phyloP scores from a whole-genome alignment of 768 basidiomycete genomes.

The Mycena leptocephala region DNA sequence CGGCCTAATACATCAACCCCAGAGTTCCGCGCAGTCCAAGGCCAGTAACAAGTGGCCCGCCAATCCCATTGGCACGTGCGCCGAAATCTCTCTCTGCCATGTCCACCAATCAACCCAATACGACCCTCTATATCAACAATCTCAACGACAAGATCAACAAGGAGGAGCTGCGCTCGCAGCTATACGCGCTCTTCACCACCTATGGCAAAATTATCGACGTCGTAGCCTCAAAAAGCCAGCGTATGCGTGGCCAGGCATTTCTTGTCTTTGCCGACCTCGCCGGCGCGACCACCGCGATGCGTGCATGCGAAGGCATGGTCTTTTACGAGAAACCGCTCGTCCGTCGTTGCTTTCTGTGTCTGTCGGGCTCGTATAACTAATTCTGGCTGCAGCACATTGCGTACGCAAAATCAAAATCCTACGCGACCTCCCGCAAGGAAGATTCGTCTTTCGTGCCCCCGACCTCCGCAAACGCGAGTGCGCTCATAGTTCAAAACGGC shows the following conservation, averaged over 20 bases:
- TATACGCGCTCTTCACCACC: slow-evolving; percentile 92
- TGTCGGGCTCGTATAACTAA: neutral
- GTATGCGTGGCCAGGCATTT: slow-evolving; percentile 96
- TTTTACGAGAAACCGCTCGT: slow-evolving; percentile 96
- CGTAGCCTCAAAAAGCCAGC: slow-evolving; percentile 87
- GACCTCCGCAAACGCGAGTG: slow-evolving; percentile 73
- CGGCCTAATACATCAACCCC: too few relatives aligned
- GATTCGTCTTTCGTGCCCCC: slow-evolving; percentile 89
- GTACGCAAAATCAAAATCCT: slow-evolving; percentile 93
- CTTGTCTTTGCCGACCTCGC: slow-evolving; percentile 95
- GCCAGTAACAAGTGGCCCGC: neutral
- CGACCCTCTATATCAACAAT: slow-evolving; percentile 93
- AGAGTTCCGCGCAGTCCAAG: too few relatives aligned
- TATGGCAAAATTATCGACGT: slow-evolving; percentile 96
- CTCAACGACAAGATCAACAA: slow-evolving; percentile 95
- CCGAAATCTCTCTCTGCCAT: slow-evolving; percentile 27
- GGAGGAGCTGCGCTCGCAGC: slow-evolving; percentile 86
- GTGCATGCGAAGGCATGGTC: slow-evolving; percentile 92
- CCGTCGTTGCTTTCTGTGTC: slow-evolving; percentile 49
- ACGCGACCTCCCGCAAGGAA: slow-evolving; percentile 85
- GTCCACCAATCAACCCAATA: slow-evolving; percentile 78
- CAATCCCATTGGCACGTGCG: slow-evolving; percentile 19
- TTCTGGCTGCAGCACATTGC: slow-evolving; percentile 78
- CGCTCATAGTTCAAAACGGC: slow-evolving; percentile 59
- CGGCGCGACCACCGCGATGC: slow-evolving; percentile 92